These are phyloP conservation scores for Tricholoma hemisulphureum DNA, from an alignment of 768 basidiomycete species.

Conservation along the genomic window DNA sequence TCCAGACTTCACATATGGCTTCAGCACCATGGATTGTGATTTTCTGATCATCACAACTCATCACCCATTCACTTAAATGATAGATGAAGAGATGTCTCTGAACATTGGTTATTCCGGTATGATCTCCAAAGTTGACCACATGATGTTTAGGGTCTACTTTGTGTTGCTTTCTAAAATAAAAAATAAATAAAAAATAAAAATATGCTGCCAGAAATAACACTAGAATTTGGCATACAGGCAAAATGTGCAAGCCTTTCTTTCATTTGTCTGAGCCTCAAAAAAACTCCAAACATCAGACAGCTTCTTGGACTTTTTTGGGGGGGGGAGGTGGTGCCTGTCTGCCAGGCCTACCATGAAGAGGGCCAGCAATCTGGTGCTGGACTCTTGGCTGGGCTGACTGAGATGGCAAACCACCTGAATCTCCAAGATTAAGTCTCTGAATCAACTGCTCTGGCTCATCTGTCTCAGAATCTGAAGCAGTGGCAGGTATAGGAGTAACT, in stretches of 20 bases:
- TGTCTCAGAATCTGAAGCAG: background rate
- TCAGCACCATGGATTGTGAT: background rate
- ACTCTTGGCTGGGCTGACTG: background rate
- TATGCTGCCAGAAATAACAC: no score
- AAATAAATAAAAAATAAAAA: no score
- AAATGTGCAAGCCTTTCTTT: background rate
- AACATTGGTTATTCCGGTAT: background rate
- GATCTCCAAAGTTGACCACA: background rate
- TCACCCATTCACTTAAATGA: background rate
- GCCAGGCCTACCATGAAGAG: background rate
- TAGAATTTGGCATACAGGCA: background rate
- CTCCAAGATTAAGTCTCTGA: background rate
- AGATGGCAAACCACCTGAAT: background rate
- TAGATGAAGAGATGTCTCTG: background rate
- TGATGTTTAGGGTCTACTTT: background rate
- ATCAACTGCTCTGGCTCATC: background rate
- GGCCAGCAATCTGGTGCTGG: background rate
- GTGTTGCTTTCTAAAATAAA: background rate
- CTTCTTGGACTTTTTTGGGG: background rate
- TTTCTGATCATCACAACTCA: background rate
- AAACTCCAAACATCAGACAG: background rate
- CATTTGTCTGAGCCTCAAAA: background rate
- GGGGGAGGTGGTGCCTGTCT: background rate
- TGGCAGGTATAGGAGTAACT: background rate
- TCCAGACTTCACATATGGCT: background rate